Conservation (phyloP, 108 stramenopile genomes). For the Pseudonitzschia delicatissima region DNA sequence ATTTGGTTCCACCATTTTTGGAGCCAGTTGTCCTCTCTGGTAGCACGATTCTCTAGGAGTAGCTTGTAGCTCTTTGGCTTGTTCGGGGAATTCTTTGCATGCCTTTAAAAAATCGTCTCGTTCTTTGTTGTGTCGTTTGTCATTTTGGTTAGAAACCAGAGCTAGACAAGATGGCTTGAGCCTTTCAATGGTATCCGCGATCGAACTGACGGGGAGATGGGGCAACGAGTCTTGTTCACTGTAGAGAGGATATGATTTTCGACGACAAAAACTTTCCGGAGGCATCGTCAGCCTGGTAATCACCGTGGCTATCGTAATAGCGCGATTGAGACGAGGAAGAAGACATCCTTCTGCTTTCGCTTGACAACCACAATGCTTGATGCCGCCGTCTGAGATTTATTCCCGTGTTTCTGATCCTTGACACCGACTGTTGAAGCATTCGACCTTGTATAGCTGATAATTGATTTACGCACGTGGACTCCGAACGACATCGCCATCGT, state of each 20-base stretch:
- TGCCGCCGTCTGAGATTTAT: too few species aligned
- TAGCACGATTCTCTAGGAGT: constrained; percentile 33
- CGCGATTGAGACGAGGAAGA: not conserved
- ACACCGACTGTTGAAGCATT: too few species aligned
- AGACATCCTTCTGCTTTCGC: not conserved
- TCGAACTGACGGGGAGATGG: constrained; percentile 54
- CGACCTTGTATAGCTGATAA: too few species aligned
- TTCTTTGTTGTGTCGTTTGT: constrained; percentile 14
- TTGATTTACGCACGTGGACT: too few species aligned
- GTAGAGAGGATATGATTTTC: constrained; percentile 36
- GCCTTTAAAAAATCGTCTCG: constrained; percentile 26
- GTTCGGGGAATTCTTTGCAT: constrained; percentile 34
- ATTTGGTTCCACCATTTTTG: constrained; percentile 63
- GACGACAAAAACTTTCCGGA: constrained; percentile 56
- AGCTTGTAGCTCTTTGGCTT: constrained; percentile 43
- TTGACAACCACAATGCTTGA: too few species aligned
- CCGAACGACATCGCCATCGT: too few species aligned
- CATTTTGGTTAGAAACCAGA: constrained; percentile 21
- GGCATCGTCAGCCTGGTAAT: constrained; percentile 61
- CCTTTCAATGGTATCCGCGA: constrained; percentile 47
- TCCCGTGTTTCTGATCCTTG: too few species aligned
- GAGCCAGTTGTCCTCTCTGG: constrained; percentile 52
- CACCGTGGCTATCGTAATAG: constrained; percentile 49
- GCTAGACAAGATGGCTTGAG: constrained; percentile 52
- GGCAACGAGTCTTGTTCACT: constrained; percentile 46